Evolutionary conservation across 768 basidiomycete species (phyloP).

Genomic region (Amanita jacksonii): DNA sequence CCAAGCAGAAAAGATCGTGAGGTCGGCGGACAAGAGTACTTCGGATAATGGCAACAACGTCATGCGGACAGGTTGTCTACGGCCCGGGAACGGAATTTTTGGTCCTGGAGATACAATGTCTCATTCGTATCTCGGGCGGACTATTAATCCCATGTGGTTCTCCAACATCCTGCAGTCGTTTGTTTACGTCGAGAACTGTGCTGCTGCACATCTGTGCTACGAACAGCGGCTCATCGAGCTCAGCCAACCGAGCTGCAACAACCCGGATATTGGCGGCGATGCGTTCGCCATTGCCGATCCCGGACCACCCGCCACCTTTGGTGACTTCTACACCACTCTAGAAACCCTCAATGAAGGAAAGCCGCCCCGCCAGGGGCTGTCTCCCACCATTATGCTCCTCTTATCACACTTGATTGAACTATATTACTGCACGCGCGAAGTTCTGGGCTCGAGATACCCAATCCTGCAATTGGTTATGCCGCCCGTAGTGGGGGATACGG

Average conservation of each 20-base stretch:
- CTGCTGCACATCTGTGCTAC: conserved; percentile 62
- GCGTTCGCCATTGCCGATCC: conserved; percentile 60
- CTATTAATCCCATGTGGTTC: conserved; percentile 57
- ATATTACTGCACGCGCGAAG: conserved; percentile 39
- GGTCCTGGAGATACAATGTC: conserved; percentile 68
- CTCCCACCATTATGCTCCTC: conserved; percentile 56
- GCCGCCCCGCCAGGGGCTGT: conserved; percentile 43
- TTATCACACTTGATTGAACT: conserved; percentile 50
- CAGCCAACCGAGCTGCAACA: conserved; percentile 26
- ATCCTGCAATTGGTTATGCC: conserved; percentile 32
- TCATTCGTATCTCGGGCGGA: conserved; percentile 51
- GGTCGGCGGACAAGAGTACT: conserved; percentile 25
- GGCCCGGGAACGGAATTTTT: conserved; percentile 73
- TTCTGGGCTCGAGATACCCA: conserved; percentile 22
- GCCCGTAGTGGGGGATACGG: conserved; percentile 34
- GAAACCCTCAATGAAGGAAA: conserved; percentile 48
- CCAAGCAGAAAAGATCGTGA: conserved; percentile 42
- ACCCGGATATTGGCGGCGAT: conserved; percentile 66
- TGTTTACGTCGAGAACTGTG: conserved; percentile 69
- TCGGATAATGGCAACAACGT: conserved; percentile 18
- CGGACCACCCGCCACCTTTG: conserved; percentile 50
- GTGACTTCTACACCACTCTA: conserved; percentile 51
- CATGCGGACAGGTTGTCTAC: conserved; percentile 61
- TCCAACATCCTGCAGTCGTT: conserved; percentile 49
- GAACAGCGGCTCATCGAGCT: conserved; percentile 61